Conservation (phyloP, 129 eudicot genomes). For the Flaveria ramosissima region DNA sequence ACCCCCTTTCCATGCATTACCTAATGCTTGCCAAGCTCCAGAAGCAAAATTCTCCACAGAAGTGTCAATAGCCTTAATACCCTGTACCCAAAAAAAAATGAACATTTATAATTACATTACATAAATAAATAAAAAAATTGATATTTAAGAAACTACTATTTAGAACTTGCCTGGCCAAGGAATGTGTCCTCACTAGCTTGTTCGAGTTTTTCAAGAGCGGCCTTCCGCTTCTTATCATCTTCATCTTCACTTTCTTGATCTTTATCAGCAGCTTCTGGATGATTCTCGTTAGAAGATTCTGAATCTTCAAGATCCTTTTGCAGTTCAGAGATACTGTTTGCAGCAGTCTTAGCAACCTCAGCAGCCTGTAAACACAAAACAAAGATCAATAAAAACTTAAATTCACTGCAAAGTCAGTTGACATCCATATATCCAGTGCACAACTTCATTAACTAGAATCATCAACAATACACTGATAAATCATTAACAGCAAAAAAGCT, state of each 20-base stretch:
- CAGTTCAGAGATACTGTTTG: slow-evolving; percentile 67
- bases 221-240: slow-evolving; percentile 59
- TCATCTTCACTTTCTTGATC: slow-evolving; percentile 74
- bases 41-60: slow-evolving; percentile 84
- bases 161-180: slow-evolving; percentile 79
- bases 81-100: slow-evolving; percentile 46
- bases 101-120: neutral
- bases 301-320: slow-evolving; percentile 55
- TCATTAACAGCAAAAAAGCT: slow-evolving; percentile 3
- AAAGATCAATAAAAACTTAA: neutral
- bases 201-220: slow-evolving; percentile 79
- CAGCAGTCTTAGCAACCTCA: slow-evolving; percentile 83
- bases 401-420: neutral
- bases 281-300: slow-evolving; percentile 66
- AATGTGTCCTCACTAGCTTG: slow-evolving; percentile 86
- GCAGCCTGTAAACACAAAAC: slow-evolving; percentile 57
- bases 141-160: neutral
- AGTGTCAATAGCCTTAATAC: slow-evolving; percentile 72
- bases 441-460: neutral
- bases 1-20: slow-evolving; percentile 89
- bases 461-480: neutral
- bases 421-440: slow-evolving; percentile 9
- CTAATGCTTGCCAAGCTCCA: slow-evolving; percentile 96
- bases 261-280: slow-evolving; percentile 47
- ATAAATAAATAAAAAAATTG: neutral